Conservation (phyloP, 2,329 filamentous ascomycete genomes). For the Uncinocarpus reesii region DNA sequence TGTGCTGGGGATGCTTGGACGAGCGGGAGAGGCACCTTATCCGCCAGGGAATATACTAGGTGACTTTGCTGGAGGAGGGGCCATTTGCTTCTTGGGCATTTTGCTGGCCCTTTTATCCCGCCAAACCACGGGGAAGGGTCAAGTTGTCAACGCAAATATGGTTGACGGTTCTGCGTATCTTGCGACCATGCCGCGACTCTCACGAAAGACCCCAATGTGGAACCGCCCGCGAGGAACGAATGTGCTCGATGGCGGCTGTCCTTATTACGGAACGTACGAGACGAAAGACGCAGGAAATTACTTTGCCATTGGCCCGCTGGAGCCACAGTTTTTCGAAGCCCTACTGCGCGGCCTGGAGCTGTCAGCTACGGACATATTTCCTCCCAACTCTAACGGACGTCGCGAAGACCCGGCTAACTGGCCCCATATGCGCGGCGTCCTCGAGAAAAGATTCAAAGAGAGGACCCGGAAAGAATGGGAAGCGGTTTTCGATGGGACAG, state of each 20-base stretch:
- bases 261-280: conserved; percentile 83
- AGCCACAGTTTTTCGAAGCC: conserved; percentile 69
- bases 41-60: conserved; percentile 75
- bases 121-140: conserved; percentile 56
- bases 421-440: conserved; percentile 53
- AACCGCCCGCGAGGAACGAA: conserved; percentile 59
- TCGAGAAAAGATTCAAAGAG: conserved; percentile 54
- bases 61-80: conserved; percentile 85
- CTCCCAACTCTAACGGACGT: conserved; percentile 39
- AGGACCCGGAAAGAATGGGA: conserved; percentile 77
- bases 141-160: conserved; percentile 95
- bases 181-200: conserved; percentile 64
- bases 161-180: conserved; percentile 79
- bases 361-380: conserved; percentile 34
- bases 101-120: conserved; percentile 66
- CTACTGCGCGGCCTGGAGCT: conserved; percentile 60
- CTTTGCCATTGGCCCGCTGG: conserved; percentile 82
- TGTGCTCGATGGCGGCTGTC: conserved; percentile 69
- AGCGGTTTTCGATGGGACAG: conserved; percentile 71
- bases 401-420: conserved; percentile 55
- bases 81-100: conserved; percentile 70
- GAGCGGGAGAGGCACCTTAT: conserved; percentile 57
- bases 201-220: conserved; percentile 54
- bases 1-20: conserved; percentile 64
- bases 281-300: conserved; percentile 62